A percentile compares a stretch with the other conserved stretches of the same genome.
Conservation (phyloP, 768 basidiomycete species). For the Boletus bicolor region DNA sequence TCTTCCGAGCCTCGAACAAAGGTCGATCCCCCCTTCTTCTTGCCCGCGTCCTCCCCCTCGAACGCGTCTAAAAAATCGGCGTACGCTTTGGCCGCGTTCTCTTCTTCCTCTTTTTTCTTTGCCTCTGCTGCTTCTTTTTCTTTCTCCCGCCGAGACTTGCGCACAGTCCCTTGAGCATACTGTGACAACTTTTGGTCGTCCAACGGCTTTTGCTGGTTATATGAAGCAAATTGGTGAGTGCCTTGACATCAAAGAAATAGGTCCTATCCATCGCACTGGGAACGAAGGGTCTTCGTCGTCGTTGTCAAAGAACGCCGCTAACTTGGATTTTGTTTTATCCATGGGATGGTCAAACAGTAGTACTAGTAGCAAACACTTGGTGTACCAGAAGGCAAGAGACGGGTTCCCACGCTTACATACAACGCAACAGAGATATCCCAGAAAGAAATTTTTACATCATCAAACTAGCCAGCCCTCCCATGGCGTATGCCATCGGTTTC, state of each 20-base stretch:
- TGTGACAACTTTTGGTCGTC: conserved; percentile 84
- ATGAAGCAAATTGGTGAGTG: conserved; percentile 59
- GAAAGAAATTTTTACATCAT: conserved; percentile 51
- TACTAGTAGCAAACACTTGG: background rate
- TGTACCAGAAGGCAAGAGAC: background rate
- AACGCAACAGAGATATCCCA: background rate
- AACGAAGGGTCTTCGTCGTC: conserved; percentile 84
- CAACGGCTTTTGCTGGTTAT: conserved; percentile 75
- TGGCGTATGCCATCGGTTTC: conserved; percentile 90
- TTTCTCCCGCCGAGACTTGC: conserved; percentile 88
- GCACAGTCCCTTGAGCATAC: conserved; percentile 79
- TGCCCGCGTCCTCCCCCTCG: conserved; percentile 61
- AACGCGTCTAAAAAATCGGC: conserved; percentile 85
- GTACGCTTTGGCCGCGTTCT: conserved; percentile 72
- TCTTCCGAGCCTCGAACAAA: conserved; percentile 61
- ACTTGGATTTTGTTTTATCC: conserved; percentile 41
- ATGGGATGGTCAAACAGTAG: conserved; percentile 14
- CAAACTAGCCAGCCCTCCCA: conserved; percentile 61
- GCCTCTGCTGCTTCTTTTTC: conserved; percentile 92
- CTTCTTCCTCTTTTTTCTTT: conserved; percentile 82
- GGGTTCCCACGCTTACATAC: conserved; percentile 26
- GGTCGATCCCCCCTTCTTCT: conserved; percentile 48
- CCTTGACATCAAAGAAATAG: conserved; percentile 46
- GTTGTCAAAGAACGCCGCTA: conserved; percentile 82
- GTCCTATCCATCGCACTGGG: conserved; percentile 87